Conservation (phyloP, 2,329 filamentous ascomycete species). For the Talaromyces sp. region DNA sequence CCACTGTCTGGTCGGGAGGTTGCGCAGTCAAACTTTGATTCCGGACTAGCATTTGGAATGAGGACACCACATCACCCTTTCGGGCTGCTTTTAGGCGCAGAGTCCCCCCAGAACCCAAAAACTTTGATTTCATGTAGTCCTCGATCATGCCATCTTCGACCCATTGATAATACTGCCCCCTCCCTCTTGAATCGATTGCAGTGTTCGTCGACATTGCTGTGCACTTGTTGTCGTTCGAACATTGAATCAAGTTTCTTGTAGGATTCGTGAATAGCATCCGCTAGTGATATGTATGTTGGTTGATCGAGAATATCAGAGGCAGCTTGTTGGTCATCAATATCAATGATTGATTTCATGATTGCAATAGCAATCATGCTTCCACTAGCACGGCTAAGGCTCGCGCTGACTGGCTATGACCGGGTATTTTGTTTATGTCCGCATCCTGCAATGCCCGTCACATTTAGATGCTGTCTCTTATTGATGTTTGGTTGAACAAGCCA, state of each 20-base stretch:
- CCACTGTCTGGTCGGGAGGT: not conserved
- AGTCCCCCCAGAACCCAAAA: too few species aligned
- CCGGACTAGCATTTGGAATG: too few species aligned
- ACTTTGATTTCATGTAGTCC: slow-evolving; percentile 19
- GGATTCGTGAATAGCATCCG: not conserved
- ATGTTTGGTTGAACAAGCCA: not conserved
- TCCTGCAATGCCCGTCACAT: not conserved
- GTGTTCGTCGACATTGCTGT: slow-evolving; percentile 8
- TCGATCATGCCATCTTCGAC: slow-evolving; percentile 15
- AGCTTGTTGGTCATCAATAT: not conserved
- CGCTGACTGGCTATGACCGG: not conserved
- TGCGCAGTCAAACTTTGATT: slow-evolving; percentile 19
- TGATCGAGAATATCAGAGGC: not conserved
- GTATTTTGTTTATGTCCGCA: not conserved
- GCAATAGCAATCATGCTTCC: not conserved
- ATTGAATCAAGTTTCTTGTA: not conserved
- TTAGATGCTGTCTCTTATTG: not conserved
- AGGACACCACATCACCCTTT: too few species aligned
- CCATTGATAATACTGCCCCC: slow-evolving; percentile 15
- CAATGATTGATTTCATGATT: not conserved
- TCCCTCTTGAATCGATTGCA: slow-evolving; percentile 15
- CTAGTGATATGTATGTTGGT: not conserved
- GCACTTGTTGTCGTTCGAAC: not conserved
- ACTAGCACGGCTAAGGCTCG: not conserved
- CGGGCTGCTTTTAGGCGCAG: too few species aligned